These are phyloP conservation scores for Eimeria tenella DNA, from an alignment of 169 alveolate genomes.

Conservation along the genomic window DNA sequence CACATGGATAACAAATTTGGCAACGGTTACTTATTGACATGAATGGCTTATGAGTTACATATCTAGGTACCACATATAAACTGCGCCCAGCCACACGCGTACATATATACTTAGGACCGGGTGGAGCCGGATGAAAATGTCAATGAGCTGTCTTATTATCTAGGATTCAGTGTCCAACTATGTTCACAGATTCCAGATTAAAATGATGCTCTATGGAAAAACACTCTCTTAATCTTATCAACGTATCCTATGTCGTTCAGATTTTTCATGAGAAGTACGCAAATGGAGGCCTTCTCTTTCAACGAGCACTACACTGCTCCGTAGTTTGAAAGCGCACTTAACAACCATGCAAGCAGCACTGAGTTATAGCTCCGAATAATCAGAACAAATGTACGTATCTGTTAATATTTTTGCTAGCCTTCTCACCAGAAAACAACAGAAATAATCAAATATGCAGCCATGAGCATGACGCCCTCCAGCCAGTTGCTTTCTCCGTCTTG, in stretches of 20 bases:
- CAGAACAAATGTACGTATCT: not conserved
- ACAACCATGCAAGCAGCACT: not conserved
- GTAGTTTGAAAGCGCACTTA: not conserved
- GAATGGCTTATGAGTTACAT: not conserved
- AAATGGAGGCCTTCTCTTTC: not conserved
- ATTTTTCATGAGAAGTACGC: not conserved
- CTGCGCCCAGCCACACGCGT: too few relatives aligned
- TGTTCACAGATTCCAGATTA: too few relatives aligned
- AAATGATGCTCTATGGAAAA: too few relatives aligned
- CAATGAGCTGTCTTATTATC: too few relatives aligned
- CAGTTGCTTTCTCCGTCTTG: slow-evolving; percentile 92
- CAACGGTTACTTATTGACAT: too few relatives aligned
- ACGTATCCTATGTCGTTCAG: not conserved
- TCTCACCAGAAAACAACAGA: slow-evolving; percentile 88
- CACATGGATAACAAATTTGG: too few relatives aligned
- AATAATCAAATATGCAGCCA: slow-evolving; percentile 88
- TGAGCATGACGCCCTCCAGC: slow-evolving; percentile 91
- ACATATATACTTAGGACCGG: too few relatives aligned
- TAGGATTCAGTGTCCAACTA: too few relatives aligned
- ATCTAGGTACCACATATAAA: not conserved
- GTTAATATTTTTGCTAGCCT: not conserved
- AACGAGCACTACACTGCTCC: too few relatives aligned
- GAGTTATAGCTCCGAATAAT: not conserved
- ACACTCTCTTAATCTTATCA: not conserved
- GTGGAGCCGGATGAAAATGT: too few relatives aligned